These are phyloP conservation scores for Pholiota molesta DNA, from an alignment of 768 basidiomycete genomes.

Conservation along the genomic window DNA sequence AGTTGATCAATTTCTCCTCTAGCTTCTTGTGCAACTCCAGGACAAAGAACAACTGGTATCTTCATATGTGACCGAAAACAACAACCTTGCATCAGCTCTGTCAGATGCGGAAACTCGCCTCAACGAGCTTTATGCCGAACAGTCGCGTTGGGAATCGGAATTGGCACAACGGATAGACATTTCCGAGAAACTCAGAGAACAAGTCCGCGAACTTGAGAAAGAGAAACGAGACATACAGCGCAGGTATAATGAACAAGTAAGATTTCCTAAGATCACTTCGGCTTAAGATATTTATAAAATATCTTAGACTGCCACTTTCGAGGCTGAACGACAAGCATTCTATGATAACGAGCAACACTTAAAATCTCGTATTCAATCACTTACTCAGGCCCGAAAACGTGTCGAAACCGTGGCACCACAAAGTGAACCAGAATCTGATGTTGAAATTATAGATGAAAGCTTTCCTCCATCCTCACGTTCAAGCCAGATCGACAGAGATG, in stretches of 20 bases:
- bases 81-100: slow-evolving; percentile 63
- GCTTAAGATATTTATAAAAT: slow-evolving; percentile 19
- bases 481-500: slow-evolving; percentile 19
- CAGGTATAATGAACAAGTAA: slow-evolving; percentile 88
- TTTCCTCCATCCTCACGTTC: slow-evolving; percentile 10
- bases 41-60: slow-evolving; percentile 75
- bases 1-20: not conserved
- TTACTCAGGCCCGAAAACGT: slow-evolving; percentile 67
- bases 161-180: slow-evolving; percentile 82
- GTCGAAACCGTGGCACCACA: slow-evolving; percentile 42
- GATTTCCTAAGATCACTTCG: slow-evolving; percentile 15
- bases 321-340: slow-evolving; percentile 89
- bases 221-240: slow-evolving; percentile 84
- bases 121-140: slow-evolving; percentile 80
- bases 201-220: slow-evolving; percentile 85
- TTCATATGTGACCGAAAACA: slow-evolving; percentile 64
- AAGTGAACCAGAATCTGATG: slow-evolving; percentile 43
- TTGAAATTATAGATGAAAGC: slow-evolving; percentile 29
- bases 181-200: slow-evolving; percentile 76
- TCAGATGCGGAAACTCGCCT: slow-evolving; percentile 72
- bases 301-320: slow-evolving; percentile 78
- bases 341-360: slow-evolving; percentile 95
- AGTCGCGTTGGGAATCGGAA: slow-evolving; percentile 80
- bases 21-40: slow-evolving; percentile 80
- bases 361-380: slow-evolving; percentile 85